These are phyloP conservation scores for Candida incommunis DNA, from an alignment of 805 yeast genomes.

Conservation along the genomic window DNA sequence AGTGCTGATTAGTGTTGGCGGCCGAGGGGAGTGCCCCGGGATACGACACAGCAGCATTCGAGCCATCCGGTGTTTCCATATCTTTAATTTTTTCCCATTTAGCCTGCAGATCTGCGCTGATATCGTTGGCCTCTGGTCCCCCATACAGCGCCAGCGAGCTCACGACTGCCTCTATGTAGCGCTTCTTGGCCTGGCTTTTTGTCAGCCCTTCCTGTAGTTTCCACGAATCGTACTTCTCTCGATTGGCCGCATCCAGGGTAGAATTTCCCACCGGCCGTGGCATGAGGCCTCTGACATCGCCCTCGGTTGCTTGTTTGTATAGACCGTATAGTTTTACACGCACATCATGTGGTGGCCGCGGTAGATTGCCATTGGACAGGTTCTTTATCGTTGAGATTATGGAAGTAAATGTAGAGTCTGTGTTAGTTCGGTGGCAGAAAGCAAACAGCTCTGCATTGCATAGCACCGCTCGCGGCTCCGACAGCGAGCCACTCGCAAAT, in stretches of 20 bases:
- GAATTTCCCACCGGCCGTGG: slow-evolving; percentile 47
- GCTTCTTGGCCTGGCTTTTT: slow-evolving; percentile 58
- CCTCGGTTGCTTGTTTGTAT: slow-evolving; percentile 83
- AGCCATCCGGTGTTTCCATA: neutral
- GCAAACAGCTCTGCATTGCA: too few relatives aligned
- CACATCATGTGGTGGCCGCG: slow-evolving; percentile 63
- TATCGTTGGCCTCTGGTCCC: neutral
- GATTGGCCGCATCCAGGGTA: slow-evolving; percentile 51
- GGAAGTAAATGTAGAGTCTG: neutral
- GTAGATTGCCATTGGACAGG: slow-evolving; percentile 22
- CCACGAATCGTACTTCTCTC: slow-evolving; percentile 79
- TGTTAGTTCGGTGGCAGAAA: neutral
- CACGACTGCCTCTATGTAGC: slow-evolving; percentile 52
- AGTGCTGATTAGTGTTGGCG: neutral
- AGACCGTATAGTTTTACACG: slow-evolving; percentile 63
- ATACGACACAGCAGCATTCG: neutral
- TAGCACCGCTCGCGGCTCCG: too few relatives aligned
- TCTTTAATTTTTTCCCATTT: neutral
- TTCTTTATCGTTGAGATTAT: neutral
- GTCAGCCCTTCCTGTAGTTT: slow-evolving; percentile 53
- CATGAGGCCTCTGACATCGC: slow-evolving; percentile 59
- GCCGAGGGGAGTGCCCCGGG: neutral
- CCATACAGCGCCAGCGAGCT: slow-evolving; percentile 42
- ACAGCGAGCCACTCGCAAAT: too few relatives aligned
- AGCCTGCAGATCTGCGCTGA: neutral